These are phyloP conservation scores for Hordeum pubiflorum DNA, from an alignment of 202 grass and related monocot genomes.

Conservation along the genomic window DNA sequence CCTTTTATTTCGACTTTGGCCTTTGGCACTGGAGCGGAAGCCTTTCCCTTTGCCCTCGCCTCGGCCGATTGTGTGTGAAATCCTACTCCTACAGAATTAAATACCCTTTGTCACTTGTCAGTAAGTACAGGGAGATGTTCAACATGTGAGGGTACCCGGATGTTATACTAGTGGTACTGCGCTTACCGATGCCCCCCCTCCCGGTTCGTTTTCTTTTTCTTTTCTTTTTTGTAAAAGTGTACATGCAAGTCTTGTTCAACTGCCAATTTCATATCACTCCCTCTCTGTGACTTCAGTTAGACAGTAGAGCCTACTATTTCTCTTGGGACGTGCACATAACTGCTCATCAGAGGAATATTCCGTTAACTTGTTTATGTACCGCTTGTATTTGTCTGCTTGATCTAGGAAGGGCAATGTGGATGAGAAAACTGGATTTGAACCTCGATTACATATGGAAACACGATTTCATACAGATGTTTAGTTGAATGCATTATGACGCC, in stretches of 20 bases:
- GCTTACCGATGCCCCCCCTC: neutral
- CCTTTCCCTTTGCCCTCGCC: neutral
- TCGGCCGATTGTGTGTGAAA: neutral
- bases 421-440: neutral
- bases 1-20: slow-evolving; percentile 1
- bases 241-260: too few relatives aligned
- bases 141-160: slow-evolving; percentile 18
- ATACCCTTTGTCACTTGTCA: slow-evolving; percentile 33
- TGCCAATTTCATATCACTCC: slow-evolving; percentile 1
- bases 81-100: neutral
- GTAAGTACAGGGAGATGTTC: slow-evolving; percentile 18
- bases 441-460: neutral
- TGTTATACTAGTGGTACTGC: neutral
- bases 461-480: too few relatives aligned
- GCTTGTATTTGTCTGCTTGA: neutral
- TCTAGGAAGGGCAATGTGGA: neutral
- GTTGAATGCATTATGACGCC: neutral
- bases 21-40: neutral
- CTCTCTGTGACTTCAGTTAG: neutral
- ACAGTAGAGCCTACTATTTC: neutral
- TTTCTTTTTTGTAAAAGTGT: neutral
- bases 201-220: neutral
- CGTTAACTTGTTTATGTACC: neutral
- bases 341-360: neutral
- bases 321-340: neutral